phyloP scores from a whole-genome alignment of 306 rosid genomes.

The Betula pendula region DNA sequence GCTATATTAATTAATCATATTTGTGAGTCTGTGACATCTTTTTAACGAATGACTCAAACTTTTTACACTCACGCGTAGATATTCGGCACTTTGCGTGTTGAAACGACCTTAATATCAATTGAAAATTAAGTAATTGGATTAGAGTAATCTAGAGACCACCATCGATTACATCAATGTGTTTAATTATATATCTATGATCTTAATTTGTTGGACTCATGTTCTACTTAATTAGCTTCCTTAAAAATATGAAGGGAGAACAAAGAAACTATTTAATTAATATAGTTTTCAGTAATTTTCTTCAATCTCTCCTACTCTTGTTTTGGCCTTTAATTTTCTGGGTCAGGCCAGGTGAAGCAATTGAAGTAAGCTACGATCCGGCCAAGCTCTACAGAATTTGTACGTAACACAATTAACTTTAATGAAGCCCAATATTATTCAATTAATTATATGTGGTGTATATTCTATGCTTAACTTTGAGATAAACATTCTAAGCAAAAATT shows the following conservation, averaged over 20 bases:
- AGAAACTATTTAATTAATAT: background rate
- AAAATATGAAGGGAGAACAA: background rate
- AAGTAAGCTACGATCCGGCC: too few relatives aligned
- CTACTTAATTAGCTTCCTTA: background rate
- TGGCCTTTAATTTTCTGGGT: background rate
- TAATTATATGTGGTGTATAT: background rate
- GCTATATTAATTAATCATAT: too few relatives aligned
- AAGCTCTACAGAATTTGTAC: too few relatives aligned
- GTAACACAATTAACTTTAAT: too few relatives aligned
- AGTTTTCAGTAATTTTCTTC: background rate
- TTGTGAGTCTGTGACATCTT: too few relatives aligned
- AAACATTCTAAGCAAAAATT: constrained; percentile 2
- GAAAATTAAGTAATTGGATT: background rate
- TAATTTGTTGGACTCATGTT: background rate
- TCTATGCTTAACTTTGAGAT: background rate
- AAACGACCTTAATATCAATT: background rate
- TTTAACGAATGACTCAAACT: too few relatives aligned
- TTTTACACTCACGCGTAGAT: too few relatives aligned
- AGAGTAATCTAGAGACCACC: background rate
- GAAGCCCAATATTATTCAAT: too few relatives aligned
- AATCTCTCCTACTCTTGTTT: background rate
- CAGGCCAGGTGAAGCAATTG: background rate
- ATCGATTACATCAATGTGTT: background rate
- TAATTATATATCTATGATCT: background rate
- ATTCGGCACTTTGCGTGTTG: background rate